Base-by-base conservation (phyloP, 306 rosid species). In the Malus asiatica region DNA sequence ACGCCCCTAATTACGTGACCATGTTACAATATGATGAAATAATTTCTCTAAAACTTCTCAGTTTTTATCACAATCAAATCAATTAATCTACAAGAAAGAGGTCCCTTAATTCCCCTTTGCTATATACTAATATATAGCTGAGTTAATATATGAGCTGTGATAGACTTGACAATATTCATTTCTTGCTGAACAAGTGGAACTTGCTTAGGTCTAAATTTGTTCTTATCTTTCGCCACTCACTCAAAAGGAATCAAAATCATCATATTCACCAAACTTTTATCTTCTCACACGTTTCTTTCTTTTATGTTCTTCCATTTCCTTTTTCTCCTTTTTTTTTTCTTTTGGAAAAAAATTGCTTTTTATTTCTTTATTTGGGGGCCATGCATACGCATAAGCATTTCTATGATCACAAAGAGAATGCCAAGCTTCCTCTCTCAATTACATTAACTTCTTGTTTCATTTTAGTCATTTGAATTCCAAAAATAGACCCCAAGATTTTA, bases 161-260 rank as follows among this genome's bases (percentile, higher is more conserved):
- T 6, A 27, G 70, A 25, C 66, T 77, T 46, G 79, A 63, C 76
- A 55, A 30, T 77, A 78, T 83, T 76, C 75, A 66, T 19, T 66
- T 66, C 51, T 79, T 78, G 58, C 74, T 81, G 72, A 23, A 48
- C 78, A 79, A 73, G 77, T 81, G 86, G 87, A 63, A 40, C 58
- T 64, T 55, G 68, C 68, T 77, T 73, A 80, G 75, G 72, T 72
- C 45, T 18, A 18, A 32, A 64, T 42, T 71, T 79, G 87, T 83
- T 81, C 84, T 77, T 79, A 69, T 57, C 84, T 81, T 83, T 83
- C 61, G 32, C 79, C 75, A 78, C 61, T 30, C 64, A 65, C n/a
- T 11, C 70, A 16, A 1, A 52, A 45, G 32, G 61, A 83, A 72
- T 40, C 79, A 81, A 51, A 42, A 85, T 69, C 79, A 85, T 86